Conservation (phyloP, 2,329 filamentous ascomycete genomes). For the Mycocentrospora acerina region DNA sequence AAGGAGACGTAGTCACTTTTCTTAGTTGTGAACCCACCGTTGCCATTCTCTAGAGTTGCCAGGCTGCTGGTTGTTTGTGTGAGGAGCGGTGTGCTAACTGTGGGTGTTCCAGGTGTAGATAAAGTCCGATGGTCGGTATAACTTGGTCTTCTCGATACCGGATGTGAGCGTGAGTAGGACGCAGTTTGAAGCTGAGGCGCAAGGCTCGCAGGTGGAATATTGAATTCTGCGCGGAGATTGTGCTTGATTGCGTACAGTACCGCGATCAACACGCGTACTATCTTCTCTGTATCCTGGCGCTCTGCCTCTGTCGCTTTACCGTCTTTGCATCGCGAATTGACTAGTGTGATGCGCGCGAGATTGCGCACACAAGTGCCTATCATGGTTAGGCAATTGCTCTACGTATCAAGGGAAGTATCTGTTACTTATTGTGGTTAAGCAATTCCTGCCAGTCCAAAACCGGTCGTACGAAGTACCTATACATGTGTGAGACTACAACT, state of each 20-base stretch:
- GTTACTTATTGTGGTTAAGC: slow-evolving; percentile 59
- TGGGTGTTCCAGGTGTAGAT: slow-evolving; percentile 8
- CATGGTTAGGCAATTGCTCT: slow-evolving; percentile 58
- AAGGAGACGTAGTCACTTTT: slow-evolving; percentile 54
- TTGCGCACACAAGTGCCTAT: slow-evolving; percentile 62
- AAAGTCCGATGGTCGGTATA: slow-evolving; percentile 23
- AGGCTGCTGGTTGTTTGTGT: slow-evolving; percentile 19
- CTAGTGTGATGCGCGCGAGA: slow-evolving; percentile 58
- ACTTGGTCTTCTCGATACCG: slow-evolving; percentile 23
- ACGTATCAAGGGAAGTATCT: no score
- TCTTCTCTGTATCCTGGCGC: slow-evolving; percentile 59
- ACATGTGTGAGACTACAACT: no score
- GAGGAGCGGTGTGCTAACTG: slow-evolving; percentile 22
- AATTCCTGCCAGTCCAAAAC: slow-evolving; percentile 63
- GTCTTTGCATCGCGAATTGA: slow-evolving; percentile 43
- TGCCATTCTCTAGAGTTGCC: slow-evolving; percentile 22
- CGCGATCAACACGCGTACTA: slow-evolving; percentile 60
- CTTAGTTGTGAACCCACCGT: slow-evolving; percentile 33
- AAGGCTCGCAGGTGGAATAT: slow-evolving; percentile 43
- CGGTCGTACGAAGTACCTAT: slow-evolving; percentile 66
- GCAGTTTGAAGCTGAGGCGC: slow-evolving; percentile 13
- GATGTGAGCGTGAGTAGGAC: slow-evolving; percentile 11
- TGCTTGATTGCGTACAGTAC: slow-evolving; percentile 66
- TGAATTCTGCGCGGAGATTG: slow-evolving; percentile 63
- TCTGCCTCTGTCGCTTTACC: slow-evolving; percentile 41